Base-by-base conservation (phyloP, 1,284 basidiomycete species). In the Calocybe gambosa region DNA sequence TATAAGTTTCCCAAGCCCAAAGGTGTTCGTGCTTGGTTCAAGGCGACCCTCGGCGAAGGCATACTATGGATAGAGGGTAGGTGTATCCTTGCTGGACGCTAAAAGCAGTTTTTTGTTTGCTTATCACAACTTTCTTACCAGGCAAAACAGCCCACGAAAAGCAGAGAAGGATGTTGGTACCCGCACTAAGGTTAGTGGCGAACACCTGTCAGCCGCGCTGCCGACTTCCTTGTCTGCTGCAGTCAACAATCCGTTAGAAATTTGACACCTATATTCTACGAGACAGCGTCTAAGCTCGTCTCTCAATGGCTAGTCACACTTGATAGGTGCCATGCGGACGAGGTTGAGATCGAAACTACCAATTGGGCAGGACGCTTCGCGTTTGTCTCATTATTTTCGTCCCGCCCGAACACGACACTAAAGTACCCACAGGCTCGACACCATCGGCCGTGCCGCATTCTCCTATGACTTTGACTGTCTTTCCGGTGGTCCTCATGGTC, bases 51-150 rank as follows among this genome's bases (percentile, higher is more conserved):
- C 3, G 78, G 79, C 13, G 69, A 80, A 60, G 78, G 78, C n/a
- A 74, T 81, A 47, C 68, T 81, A 15, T 80, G 77, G 73, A 68
- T 77, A 13, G 78, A 81, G 71, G 78, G 77, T 75, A 48, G 34
- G 41, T 19, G 13, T 8, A 26, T 35, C 6, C 3, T 16, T 26
- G 25, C 9, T 9, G 5, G 5, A 9, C 5, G 25, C 9, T 9
- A 26, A 5, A 9, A 29, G 9, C 7, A 18, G 15, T 6, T 29
- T 3, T 21, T 16, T 19, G 23, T 28, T 9, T 31, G 33, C 26
- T 15, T 16, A 39, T 21, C 5, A 36, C 50, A 25, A 47, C 37
- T 18, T 21, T 21, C 18, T 19, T 16, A 9, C 15, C 45, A 77
- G 75, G 77, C 0, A 79, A 73, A 57, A 68, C 69, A 37, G 70